These are phyloP conservation scores for Curvularia lunata DNA, from an alignment of 2,329 filamentous ascomycete species.

Conservation along the genomic window DNA sequence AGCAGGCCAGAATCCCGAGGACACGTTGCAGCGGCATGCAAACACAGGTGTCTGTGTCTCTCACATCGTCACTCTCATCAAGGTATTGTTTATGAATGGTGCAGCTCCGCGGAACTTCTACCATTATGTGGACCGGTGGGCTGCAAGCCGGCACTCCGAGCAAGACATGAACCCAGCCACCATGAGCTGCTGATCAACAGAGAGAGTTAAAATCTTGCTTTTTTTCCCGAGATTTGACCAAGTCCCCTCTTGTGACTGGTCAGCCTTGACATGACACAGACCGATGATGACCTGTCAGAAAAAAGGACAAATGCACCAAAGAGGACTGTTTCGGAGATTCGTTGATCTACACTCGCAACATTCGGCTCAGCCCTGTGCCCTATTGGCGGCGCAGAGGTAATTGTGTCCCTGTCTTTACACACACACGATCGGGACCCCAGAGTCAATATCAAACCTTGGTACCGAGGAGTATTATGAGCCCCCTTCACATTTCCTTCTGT, in stretches of 20 bases:
- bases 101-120: neutral
- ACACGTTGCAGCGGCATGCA: conserved; percentile 4
- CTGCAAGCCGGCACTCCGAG: conserved; percentile 3
- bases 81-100: conserved; percentile 4
- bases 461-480: neutral
- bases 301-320: neutral
- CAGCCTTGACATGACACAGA: neutral
- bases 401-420: neutral
- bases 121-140: no score
- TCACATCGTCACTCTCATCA: conserved; percentile 1
- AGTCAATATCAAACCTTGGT: neutral
- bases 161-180: neutral
- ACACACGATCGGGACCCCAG: neutral
- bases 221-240: neutral
- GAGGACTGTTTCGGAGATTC: conserved; percentile 2
- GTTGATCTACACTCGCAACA: neutral
- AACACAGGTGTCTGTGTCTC: conserved; percentile 1
- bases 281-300: conserved; percentile 1
- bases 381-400: neutral
- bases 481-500: conserved; percentile 1
- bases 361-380: neutral
- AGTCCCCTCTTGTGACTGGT: neutral
- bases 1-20: neutral
- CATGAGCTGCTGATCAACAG: conserved; percentile 4
- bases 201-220: conserved; percentile 2